Conservation (phyloP, 1,284 basidiomycete genomes). For the Ceratobasidium sp. region DNA sequence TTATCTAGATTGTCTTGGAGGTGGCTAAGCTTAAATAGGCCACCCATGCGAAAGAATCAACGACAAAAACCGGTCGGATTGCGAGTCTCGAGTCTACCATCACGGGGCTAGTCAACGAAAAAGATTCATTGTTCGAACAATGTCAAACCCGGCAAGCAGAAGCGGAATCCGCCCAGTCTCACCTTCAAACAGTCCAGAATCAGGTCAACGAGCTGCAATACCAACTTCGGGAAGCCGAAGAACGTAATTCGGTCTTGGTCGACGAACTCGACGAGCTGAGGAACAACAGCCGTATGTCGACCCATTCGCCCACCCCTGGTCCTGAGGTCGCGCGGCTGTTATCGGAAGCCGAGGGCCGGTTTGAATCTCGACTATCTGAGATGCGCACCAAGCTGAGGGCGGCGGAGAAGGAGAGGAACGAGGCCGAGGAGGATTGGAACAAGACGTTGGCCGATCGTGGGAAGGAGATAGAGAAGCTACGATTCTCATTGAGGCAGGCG, state of each 20-base stretch:
- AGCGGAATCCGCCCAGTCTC: conserved; percentile 81
- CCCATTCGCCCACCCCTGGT: conserved; percentile 48
- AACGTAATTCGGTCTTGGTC: conserved; percentile 75
- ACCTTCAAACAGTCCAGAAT: conserved; percentile 78
- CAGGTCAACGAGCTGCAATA: conserved; percentile 87
- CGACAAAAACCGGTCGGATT: conserved; percentile 73
- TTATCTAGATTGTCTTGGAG: not conserved
- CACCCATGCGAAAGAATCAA: conserved; percentile 75
- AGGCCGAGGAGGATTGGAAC: conserved; percentile 88
- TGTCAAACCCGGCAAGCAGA: conserved; percentile 89
- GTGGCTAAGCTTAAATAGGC: conserved; percentile 63
- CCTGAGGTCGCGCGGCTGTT: conserved; percentile 79
- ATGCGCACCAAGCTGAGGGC: conserved; percentile 69
- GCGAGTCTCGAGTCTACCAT: conserved; percentile 77
- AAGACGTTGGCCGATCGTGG: conserved; percentile 80
- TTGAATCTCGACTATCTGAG: conserved; percentile 80
- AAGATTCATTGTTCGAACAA: conserved; percentile 84
- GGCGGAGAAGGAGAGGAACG: conserved; percentile 79
- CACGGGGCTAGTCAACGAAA: conserved; percentile 76
- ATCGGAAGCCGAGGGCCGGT: conserved; percentile 80
- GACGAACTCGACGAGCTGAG: conserved; percentile 75
- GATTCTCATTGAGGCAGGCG: conserved; percentile 67
- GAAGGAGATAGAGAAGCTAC: conserved; percentile 81
- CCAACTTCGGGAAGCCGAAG: conserved; percentile 83
- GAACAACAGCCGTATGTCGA: conserved; percentile 42